Evolutionary conservation across 2,329 filamentous ascomycete species (phyloP).

Genomic region (Pezicula carpinea): DNA sequence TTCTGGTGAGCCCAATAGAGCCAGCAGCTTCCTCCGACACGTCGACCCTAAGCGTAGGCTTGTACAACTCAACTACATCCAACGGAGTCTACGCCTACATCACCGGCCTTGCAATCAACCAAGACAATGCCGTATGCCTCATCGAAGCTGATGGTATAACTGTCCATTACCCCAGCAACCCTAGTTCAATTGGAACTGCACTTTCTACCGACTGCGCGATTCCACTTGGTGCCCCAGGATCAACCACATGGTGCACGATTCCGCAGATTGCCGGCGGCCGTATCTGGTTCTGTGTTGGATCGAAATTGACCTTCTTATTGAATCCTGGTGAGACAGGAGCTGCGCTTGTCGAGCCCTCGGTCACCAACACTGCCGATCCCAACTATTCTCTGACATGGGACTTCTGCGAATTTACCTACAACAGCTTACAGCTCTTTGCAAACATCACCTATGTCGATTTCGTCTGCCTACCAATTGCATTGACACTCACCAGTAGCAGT

Average conservation of each 20-base stretch:
- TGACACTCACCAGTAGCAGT: slow-evolving; percentile 40
- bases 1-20: background rate
- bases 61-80: slow-evolving; percentile 62
- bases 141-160: slow-evolving; percentile 62
- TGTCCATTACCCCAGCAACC: slow-evolving; percentile 59
- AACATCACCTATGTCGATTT: slow-evolving; percentile 77
- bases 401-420: slow-evolving; percentile 68
- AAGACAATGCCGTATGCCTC: slow-evolving; percentile 55
- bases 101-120: slow-evolving; percentile 59
- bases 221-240: slow-evolving; percentile 55
- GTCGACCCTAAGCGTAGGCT: slow-evolving; percentile 48
- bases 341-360: slow-evolving; percentile 69
- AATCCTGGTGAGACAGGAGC: slow-evolving; percentile 56
- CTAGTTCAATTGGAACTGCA: slow-evolving; percentile 42
- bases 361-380: slow-evolving; percentile 58
- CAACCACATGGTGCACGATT: slow-evolving; percentile 55
- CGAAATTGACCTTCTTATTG: slow-evolving; percentile 60
- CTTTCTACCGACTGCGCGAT: slow-evolving; percentile 59
- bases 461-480: slow-evolving; percentile 57
- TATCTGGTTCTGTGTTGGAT: slow-evolving; percentile 64
- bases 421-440: slow-evolving; percentile 54
- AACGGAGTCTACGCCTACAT: slow-evolving; percentile 63
- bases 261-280: slow-evolving; percentile 67
- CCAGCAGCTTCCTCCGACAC: background rate
- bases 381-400: slow-evolving; percentile 61